Evolutionary conservation across 768 basidiomycete species (phyloP), one percentile per base, ranked within the genome.

Genomic region (Rickenella mellea): DNA sequence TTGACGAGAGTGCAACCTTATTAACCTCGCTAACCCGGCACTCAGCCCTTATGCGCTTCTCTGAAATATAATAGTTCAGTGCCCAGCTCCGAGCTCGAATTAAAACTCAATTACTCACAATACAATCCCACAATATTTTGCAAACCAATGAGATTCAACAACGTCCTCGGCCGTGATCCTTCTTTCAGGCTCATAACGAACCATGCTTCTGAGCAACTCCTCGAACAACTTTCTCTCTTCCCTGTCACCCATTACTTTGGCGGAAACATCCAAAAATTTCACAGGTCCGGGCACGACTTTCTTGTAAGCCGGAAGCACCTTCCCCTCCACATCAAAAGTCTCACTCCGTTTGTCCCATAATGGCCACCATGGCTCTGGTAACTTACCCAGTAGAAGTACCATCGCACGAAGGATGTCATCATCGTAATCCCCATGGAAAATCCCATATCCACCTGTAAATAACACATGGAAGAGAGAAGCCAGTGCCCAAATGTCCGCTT

Each of bases 321-420:
- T 40, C 20, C 63, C 64, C 30, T 57, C 50, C 42, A 61, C 64
- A 15, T 67, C 56, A 43, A 69, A 69, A 64, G 61, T 67, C 17
- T 43, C 35, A 6, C 19, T 14, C 17, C 57, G 59, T 5, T 54
- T 36, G 40, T 58, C 52, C 33, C 57, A 69, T 6, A 54, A 38
- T 26, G 30, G 45, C 67, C 67, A 68, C 68, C 64, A 68, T 4
- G 65, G 65, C 9, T 66, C 62, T 7, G 68, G 69, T 11, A 68
- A 54, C 46, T 50, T 43, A n/a, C 68, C 69, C 3, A 69, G 58
- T 17, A 51, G 63, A 48, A 54, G 51, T 15, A 68, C 59, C 4
- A 42, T 64, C 52, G 66, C 50, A 41, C 42, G 61, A 44, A 65
- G 57, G 21, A 68, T 52, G 12, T 53, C 48, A 2, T 24, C 41